Evolutionary conservation across 1,284 basidiomycete genomes (phyloP).

Genomic region (Pseudozyma hubeiensis): DNA sequence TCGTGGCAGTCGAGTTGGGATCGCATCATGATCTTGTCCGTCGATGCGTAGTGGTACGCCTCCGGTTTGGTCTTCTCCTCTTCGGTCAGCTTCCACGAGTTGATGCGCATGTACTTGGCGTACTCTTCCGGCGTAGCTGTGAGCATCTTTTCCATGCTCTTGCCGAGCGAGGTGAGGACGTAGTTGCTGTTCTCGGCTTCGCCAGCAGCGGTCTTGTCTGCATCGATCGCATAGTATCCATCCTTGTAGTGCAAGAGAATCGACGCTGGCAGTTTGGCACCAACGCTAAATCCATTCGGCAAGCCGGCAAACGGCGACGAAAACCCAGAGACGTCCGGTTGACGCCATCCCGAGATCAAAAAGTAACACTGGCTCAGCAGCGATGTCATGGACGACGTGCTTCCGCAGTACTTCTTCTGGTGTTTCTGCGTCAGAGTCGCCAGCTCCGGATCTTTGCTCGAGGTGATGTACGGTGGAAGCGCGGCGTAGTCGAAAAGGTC

Average conservation of each 20-base stretch:
- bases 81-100: constrained; percentile 62
- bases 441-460: constrained; percentile 83
- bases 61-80: constrained; percentile 69
- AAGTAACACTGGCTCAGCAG: constrained; percentile 90
- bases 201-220: constrained; percentile 71
- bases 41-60: constrained; percentile 72
- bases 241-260: constrained; percentile 74
- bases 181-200: constrained; percentile 65
- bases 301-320: constrained; percentile 73
- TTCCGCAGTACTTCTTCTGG: constrained; percentile 80
- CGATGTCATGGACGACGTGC: constrained; percentile 89
- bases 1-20: constrained; percentile 94
- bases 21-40: constrained; percentile 84
- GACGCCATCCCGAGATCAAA: constrained; percentile 67
- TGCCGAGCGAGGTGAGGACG: constrained; percentile 74
- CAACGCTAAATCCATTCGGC: constrained; percentile 79
- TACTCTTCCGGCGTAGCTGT: constrained; percentile 79
- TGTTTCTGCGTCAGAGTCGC: constrained; percentile 75
- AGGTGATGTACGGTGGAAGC: constrained; percentile 80
- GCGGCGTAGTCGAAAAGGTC: constrained; percentile 91
- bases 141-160: constrained; percentile 88
- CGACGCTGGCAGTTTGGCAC: constrained; percentile 82
- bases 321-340: constrained; percentile 65
- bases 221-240: constrained; percentile 81
- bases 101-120: constrained; percentile 73